Conservation (phyloP, 371 early-diverging fungal genomes). For the Mortierella sp. region DNA sequence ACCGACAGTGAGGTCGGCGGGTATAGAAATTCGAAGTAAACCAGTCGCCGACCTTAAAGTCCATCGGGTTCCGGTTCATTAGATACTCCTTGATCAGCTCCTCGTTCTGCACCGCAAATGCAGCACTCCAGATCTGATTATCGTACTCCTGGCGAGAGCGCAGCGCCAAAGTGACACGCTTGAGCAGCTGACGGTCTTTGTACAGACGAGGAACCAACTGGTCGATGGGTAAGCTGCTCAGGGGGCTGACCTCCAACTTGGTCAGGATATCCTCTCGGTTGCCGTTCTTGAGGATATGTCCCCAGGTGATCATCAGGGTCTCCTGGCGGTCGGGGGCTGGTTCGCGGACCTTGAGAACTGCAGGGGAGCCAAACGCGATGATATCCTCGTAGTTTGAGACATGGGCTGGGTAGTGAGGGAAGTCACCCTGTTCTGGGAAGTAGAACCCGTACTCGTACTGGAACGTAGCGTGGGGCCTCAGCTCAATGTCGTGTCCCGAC, state of each 20-base stretch:
- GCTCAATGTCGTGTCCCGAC: conserved; percentile 40
- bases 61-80: conserved; percentile 18
- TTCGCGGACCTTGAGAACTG: conserved; percentile 30
- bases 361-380: conserved; percentile 33
- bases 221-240: conserved; percentile 30
- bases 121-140: conserved; percentile 32
- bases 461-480: conserved; percentile 34
- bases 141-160: conserved; percentile 44
- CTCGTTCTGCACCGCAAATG: conserved; percentile 11
- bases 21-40: conserved; percentile 63
- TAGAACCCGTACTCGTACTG: conserved; percentile 63
- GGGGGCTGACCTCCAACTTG: conserved; percentile 48
- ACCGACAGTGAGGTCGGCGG: conserved; percentile 19
- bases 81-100: conserved; percentile 43
- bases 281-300: conserved; percentile 33
- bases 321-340: conserved; percentile 27
- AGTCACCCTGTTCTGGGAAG: conserved; percentile 66
- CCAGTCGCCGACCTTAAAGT: conserved; percentile 37
- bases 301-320: conserved; percentile 29
- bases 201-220: conserved; percentile 28
- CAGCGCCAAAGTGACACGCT: conserved; percentile 32
- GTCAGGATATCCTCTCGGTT: conserved; percentile 32
- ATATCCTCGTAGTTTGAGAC: conserved; percentile 53
- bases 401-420: conserved; percentile 62
- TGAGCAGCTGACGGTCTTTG: conserved; percentile 32